Evolutionary conservation across 108 stramenopile species (phyloP).

Genomic region (Cylindrotheca closterium): DNA sequence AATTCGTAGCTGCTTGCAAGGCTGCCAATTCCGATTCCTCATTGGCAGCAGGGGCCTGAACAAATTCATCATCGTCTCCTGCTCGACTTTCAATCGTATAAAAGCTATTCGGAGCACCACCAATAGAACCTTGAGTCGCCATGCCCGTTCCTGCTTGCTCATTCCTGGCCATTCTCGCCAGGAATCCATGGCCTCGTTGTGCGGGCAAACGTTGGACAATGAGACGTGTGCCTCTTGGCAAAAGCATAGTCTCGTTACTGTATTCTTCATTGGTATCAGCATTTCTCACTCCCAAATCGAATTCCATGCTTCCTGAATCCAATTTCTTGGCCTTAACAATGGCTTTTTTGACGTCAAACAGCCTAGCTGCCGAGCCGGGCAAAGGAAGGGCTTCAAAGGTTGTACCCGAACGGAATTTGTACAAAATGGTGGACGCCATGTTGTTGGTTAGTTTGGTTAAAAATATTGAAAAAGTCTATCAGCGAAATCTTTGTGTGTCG

Average conservation of each 20-base stretch:
- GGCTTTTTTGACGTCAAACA: conserved; percentile 86
- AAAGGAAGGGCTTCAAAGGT: conserved; percentile 77
- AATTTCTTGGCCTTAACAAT: conserved; percentile 78
- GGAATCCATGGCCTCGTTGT: conserved; percentile 66
- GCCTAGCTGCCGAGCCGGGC: conserved; percentile 77
- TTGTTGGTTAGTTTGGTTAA: conserved; percentile 4
- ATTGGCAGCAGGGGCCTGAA: conserved; percentile 26
- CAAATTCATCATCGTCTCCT: conserved; percentile 70
- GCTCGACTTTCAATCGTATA: conserved; percentile 75
- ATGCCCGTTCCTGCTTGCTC: conserved; percentile 24
- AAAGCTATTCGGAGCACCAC: conserved; percentile 47
- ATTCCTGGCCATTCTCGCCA: conserved; percentile 63
- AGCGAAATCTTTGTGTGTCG: background rate
- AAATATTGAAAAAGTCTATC: background rate
- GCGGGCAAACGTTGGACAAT: conserved; percentile 77
- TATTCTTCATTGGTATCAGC: conserved; percentile 81
- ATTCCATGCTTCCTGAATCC: conserved; percentile 66
- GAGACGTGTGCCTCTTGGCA: conserved; percentile 74
- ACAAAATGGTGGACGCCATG: conserved; percentile 82
- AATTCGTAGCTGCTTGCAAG: conserved; percentile 74
- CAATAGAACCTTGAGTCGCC: background rate
- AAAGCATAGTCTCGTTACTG: conserved; percentile 65
- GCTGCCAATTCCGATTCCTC: conserved; percentile 77
- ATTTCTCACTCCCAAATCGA: conserved; percentile 74
- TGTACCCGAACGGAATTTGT: conserved; percentile 82